These are phyloP conservation scores for Phanerochaete sordida DNA, from an alignment of 768 basidiomycete species.

Conservation along the genomic window DNA sequence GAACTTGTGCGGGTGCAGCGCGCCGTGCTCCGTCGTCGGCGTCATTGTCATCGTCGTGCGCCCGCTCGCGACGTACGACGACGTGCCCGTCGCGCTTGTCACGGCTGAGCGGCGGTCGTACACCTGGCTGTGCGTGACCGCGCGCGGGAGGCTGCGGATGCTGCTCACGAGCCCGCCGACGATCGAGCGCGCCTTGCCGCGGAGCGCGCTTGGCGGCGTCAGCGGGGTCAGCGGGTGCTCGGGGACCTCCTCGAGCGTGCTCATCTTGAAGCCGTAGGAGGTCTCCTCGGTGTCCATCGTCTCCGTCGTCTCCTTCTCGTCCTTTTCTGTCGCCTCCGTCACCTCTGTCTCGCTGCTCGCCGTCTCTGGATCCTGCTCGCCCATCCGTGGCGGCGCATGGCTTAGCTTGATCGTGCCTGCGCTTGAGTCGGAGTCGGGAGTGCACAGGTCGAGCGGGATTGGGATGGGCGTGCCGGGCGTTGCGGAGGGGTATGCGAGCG, in stretches of 20 bases:
- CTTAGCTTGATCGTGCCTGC: conserved; percentile 4
- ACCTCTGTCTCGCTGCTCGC: conserved; percentile 4
- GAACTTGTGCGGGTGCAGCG: not conserved
- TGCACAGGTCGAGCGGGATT: not conserved
- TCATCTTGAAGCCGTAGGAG: not conserved
- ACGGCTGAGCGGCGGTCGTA: conserved; percentile 10
- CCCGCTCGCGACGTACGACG: conserved; percentile 5
- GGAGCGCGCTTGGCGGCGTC: not conserved
- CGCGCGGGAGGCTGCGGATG: conserved; percentile 14
- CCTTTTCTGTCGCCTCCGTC: not conserved
- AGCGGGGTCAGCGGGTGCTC: not conserved
- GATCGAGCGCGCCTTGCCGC: conserved; percentile 12
- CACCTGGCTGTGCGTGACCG: conserved; percentile 13
- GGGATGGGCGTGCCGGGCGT: not conserved
- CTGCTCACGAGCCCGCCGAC: conserved; percentile 13
- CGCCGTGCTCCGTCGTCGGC: not conserved
- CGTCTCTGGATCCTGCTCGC: not conserved
- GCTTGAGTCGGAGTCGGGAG: not conserved
- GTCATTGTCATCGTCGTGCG: not conserved
- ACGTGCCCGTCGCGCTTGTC: not conserved
- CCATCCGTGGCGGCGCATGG: not conserved
- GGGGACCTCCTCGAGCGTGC: conserved; percentile 8
- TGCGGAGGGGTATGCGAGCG: conserved; percentile 2
- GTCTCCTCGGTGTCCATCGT: not conserved
- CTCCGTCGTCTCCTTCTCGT: conserved; percentile 6